These are phyloP conservation scores for Hanseniaspora thailandica DNA, from an alignment of 805 yeast genomes.

Conservation along the genomic window DNA sequence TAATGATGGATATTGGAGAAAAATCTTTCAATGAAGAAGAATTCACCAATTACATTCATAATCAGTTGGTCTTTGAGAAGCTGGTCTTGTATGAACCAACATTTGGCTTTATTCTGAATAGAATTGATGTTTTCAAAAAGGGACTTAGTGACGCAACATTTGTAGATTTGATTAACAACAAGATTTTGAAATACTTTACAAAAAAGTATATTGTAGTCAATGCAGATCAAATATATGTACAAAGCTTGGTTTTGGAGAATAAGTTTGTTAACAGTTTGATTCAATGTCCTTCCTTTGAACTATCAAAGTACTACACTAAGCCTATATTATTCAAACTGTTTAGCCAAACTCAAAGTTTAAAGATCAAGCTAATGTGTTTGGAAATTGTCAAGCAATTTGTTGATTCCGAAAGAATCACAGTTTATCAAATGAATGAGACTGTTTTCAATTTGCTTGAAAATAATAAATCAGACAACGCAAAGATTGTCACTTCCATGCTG, in stretches of 20 bases:
- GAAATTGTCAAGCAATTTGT: conserved; percentile 47
- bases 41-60: not conserved
- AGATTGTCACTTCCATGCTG: conserved; percentile 35
- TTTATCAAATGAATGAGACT: conserved; percentile 59
- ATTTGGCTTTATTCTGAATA: conserved; percentile 34
- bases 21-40: not conserved
- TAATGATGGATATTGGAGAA: conserved; percentile 16
- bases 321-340: conserved; percentile 58
- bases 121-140: conserved; percentile 36
- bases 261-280: conserved; percentile 24
- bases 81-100: conserved; percentile 22
- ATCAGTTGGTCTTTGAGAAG: conserved; percentile 1
- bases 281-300: conserved; percentile 17
- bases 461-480: conserved; percentile 65
- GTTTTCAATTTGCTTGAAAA: conserved; percentile 66
- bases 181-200: conserved; percentile 22
- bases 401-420: conserved; percentile 52
- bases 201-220: not conserved
- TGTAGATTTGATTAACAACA: conserved; percentile 20
- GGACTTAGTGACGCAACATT: conserved; percentile 46
- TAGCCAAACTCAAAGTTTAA: conserved; percentile 70
- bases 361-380: conserved; percentile 58
- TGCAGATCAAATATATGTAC: conserved; percentile 18
- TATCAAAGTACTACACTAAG: conserved; percentile 65
- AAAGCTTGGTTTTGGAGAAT: conserved; percentile 28